phyloP scores from a whole-genome alignment of 768 basidiomycete species.

The Macrocybe gigantea region DNA sequence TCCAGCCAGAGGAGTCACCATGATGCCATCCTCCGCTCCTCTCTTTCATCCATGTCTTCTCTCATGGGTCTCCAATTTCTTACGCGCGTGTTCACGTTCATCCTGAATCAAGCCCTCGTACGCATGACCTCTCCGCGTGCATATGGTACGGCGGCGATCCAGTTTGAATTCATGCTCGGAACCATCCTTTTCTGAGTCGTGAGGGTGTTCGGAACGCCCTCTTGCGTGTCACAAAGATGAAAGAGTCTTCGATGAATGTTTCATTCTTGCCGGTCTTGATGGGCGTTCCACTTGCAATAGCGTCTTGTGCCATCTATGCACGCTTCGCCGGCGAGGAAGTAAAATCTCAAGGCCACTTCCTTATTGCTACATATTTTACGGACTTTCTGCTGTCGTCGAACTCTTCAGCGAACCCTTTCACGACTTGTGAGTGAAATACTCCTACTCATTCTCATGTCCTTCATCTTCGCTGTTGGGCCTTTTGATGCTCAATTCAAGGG shows the following conservation, averaged over 20 bases:
- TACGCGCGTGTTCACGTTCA: constrained; percentile 81
- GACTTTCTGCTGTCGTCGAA: constrained; percentile 68
- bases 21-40: constrained; percentile 22
- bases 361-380: constrained; percentile 63
- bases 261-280: constrained; percentile 62
- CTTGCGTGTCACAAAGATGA: constrained; percentile 43
- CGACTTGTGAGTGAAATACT: constrained; percentile 44
- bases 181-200: constrained; percentile 91
- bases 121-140: constrained; percentile 79
- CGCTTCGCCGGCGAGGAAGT: constrained; percentile 47
- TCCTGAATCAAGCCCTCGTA: constrained; percentile 82
- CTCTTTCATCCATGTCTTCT: constrained; percentile 45
- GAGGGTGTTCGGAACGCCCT: constrained; percentile 89
- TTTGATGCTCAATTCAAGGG: constrained; percentile 28
- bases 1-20: neutral
- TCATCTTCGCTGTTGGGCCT: neutral
- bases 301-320: constrained; percentile 49
- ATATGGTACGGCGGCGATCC: constrained; percentile 88
- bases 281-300: constrained; percentile 59
- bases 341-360: constrained; percentile 59
- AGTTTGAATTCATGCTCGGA: constrained; percentile 87
- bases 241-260: constrained; percentile 32
- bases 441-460: constrained; percentile 2
- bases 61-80: constrained; percentile 84
- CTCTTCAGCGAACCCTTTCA: constrained; percentile 81